Evolutionary conservation across 1,139 yeast species (phyloP).

Genomic region (Geotrichum fermentans): DNA sequence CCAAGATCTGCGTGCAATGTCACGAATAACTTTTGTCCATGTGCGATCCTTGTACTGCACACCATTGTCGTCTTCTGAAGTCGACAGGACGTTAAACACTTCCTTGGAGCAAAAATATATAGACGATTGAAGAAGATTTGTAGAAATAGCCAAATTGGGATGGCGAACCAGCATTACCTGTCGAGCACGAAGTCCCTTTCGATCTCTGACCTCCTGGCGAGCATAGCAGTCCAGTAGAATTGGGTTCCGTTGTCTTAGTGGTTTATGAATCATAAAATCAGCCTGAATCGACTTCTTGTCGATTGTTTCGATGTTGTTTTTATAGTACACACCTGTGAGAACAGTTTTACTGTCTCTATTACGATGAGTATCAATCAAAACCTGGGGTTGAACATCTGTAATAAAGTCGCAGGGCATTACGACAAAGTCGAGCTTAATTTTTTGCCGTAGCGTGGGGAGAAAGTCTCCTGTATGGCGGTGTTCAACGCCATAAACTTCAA

Average conservation of each 20-base stretch:
- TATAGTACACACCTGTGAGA: constrained; percentile 56
- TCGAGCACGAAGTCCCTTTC: constrained; percentile 68
- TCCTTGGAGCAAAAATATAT: constrained; percentile 69
- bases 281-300: constrained; percentile 72
- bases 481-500: constrained; percentile 17
- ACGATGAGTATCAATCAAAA: constrained; percentile 76
- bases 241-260: constrained; percentile 40
- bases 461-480: constrained; percentile 58
- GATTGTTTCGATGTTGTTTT: constrained; percentile 62
- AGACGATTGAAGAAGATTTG: constrained; percentile 67
- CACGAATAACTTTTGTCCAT: constrained; percentile 69
- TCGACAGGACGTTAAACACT: constrained; percentile 44
- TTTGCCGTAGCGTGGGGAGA: constrained; percentile 47
- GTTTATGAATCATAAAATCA: constrained; percentile 54
- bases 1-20: constrained; percentile 90
- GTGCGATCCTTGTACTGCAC: constrained; percentile 42
- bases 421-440: constrained; percentile 54
- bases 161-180: constrained; percentile 87
- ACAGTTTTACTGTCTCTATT: constrained; percentile 61
- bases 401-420: constrained; percentile 89
- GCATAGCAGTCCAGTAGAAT: constrained; percentile 67
- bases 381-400: constrained; percentile 87
- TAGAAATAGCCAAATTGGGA: constrained; percentile 72
- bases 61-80: constrained; percentile 22
- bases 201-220: constrained; percentile 57